Conservation (phyloP, 371 early-diverging fungal genomes). For the Actinomucor elegans region DNA sequence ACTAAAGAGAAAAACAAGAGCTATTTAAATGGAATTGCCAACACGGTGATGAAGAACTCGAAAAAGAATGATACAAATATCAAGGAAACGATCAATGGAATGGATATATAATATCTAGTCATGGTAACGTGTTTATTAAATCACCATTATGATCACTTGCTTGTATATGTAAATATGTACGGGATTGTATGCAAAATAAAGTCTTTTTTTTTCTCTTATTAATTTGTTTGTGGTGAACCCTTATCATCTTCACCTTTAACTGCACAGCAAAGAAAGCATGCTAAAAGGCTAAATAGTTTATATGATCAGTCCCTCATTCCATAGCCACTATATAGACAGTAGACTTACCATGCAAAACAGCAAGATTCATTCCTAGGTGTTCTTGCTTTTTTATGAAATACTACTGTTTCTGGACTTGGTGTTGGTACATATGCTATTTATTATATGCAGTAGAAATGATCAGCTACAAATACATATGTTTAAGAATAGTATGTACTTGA, state of each 20-base stretch:
- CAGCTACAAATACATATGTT: neutral
- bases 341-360: constrained; percentile 13
- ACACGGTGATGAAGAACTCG: constrained; percentile 1
- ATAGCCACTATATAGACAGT: neutral
- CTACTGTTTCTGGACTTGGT: constrained; percentile 13
- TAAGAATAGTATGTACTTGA: neutral
- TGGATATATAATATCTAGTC: no score
- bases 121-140: no score
- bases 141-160: no score
- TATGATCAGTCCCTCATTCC: no score
- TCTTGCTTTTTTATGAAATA: constrained; percentile 1
- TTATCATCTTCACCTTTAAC: constrained; percentile 9
- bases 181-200: neutral
- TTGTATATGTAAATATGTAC: neutral
- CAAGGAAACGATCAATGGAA: constrained; percentile 4
- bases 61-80: constrained; percentile 1
- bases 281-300: constrained; percentile 11
- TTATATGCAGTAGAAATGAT: neutral
- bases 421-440: constrained; percentile 12
- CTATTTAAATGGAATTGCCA: neutral
- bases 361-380: constrained; percentile 5
- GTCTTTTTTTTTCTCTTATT: neutral
- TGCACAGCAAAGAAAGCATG: constrained; percentile 13
- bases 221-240: neutral
- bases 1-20: neutral